Conservation (phyloP, 23 red algal genomes). For the Porphyridium purpureum region DNA sequence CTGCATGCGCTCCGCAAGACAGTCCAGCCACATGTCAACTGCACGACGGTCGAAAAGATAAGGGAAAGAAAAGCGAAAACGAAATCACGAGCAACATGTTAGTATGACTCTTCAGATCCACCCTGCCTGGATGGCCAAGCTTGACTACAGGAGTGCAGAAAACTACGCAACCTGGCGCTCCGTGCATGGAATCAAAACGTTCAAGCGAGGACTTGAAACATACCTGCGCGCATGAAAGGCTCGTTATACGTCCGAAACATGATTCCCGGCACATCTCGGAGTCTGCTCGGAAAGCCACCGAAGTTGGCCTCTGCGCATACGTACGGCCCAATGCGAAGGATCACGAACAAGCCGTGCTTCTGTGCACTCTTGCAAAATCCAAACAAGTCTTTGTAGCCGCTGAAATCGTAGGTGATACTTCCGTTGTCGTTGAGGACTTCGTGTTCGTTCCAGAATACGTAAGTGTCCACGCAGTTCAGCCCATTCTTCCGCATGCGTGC, state of each 20-base stretch:
- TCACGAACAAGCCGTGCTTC: conserved; percentile 26
- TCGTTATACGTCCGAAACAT: conserved; percentile 60
- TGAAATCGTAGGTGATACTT: conserved; percentile 24
- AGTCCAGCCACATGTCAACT: conserved; percentile 40
- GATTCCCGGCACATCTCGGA: conserved; percentile 49
- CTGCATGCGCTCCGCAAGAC: conserved; percentile 12
- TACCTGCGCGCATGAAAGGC: conserved; percentile 41
- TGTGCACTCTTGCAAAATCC: conserved; percentile 38
- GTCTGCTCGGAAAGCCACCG: conserved; percentile 55
- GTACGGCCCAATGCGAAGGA: conserved; percentile 82
- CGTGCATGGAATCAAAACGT: too few species aligned
- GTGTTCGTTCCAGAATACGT: conserved; percentile 28
- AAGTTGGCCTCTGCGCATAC: conserved; percentile 79
- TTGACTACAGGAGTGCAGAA: too few species aligned
- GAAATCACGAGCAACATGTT: too few species aligned
- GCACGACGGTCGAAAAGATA: too few species aligned
- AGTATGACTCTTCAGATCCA: too few species aligned
- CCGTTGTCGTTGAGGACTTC: background rate
- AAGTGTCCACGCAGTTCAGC: conserved; percentile 86
- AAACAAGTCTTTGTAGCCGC: conserved; percentile 35
- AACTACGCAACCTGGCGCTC: too few species aligned
- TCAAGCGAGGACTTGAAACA: too few species aligned
- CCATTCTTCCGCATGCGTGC: conserved; percentile 27
- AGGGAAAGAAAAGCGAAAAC: too few species aligned
- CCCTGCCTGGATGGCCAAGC: too few species aligned